Evolutionary conservation across 1,284 basidiomycete species (phyloP).

Genomic region (Rhodotorula sp.): DNA sequence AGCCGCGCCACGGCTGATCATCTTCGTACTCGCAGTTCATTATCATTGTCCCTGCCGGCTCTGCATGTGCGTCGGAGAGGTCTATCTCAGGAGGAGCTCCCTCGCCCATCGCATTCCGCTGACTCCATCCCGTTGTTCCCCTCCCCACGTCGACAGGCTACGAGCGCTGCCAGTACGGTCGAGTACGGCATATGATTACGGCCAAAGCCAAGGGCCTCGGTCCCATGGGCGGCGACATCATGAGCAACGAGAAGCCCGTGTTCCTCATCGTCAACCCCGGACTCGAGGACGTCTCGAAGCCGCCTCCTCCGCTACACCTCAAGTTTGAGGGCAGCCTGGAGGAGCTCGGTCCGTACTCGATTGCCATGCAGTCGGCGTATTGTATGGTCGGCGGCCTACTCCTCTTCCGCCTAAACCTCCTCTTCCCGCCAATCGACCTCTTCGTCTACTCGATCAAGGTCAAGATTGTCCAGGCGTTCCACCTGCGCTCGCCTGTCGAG

Average conservation of each 20-base stretch:
- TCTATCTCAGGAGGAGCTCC: background rate
- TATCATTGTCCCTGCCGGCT: slow-evolving; percentile 36
- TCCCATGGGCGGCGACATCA: slow-evolving; percentile 28
- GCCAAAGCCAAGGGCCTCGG: slow-evolving; percentile 41
- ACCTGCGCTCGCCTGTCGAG: slow-evolving; percentile 33
- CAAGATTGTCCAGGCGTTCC: slow-evolving; percentile 39
- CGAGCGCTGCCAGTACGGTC: slow-evolving; percentile 38
- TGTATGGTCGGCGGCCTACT: slow-evolving; percentile 42
- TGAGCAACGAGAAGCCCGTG: slow-evolving; percentile 20
- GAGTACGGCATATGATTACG: slow-evolving; percentile 35
- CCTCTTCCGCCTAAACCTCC: slow-evolving; percentile 40
- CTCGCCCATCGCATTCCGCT: background rate
- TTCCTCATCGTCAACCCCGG: slow-evolving; percentile 40
- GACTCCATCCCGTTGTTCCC: too few species aligned
- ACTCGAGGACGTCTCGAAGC: slow-evolving; percentile 28
- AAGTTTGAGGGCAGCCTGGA: slow-evolving; percentile 37
- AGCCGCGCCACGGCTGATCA: too few species aligned
- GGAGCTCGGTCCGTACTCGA: slow-evolving; percentile 37
- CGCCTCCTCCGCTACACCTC: slow-evolving; percentile 38
- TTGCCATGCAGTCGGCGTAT: slow-evolving; percentile 29
- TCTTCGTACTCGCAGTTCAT: slow-evolving; percentile 18
- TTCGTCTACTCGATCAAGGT: slow-evolving; percentile 41
- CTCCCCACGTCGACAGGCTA: slow-evolving; percentile 22
- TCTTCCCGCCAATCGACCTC: slow-evolving; percentile 36
- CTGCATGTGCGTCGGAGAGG: slow-evolving; percentile 21